Conservation (phyloP, 1,284 basidiomycete genomes). For the Malassezia pachydermatis region DNA sequence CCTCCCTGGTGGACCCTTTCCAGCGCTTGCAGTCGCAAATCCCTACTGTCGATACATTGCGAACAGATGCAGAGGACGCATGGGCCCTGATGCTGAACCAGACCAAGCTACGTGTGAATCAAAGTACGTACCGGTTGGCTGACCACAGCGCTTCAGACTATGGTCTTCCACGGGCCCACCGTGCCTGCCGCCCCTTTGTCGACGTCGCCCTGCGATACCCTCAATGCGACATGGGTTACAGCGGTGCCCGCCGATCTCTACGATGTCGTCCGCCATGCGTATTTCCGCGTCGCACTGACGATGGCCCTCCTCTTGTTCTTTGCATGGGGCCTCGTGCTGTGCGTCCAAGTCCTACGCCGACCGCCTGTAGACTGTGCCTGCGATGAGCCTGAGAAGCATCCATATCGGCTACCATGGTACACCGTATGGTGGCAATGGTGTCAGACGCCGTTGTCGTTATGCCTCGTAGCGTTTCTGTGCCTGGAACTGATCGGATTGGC, state of each 20-base stretch:
- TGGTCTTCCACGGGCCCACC: background rate
- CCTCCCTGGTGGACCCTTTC: slow-evolving; percentile 10
- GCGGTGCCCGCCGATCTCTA: background rate
- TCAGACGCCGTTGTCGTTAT: too few relatives aligned
- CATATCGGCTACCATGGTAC: too few relatives aligned
- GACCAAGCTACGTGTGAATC: background rate
- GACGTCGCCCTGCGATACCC: background rate
- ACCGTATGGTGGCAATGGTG: too few relatives aligned
- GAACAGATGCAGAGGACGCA: slow-evolving; percentile 1
- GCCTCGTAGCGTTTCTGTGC: too few relatives aligned
- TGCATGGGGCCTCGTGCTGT: too few relatives aligned
- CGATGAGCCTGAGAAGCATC: too few relatives aligned
- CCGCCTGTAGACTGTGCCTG: too few relatives aligned
- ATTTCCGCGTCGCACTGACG: too few relatives aligned
- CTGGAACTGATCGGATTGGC: too few relatives aligned
- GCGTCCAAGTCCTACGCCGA: too few relatives aligned
- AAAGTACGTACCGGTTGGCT: background rate
- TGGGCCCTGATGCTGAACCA: background rate
- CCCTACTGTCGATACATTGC: slow-evolving; percentile 10
- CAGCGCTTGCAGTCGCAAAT: background rate
- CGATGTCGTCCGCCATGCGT: background rate
- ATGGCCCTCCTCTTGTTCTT: too few relatives aligned
- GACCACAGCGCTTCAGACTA: background rate
- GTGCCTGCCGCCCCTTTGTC: background rate
- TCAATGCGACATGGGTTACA: background rate